These are phyloP conservation scores for Camillea tinctor DNA, from an alignment of 2,329 filamentous ascomycete genomes.

Conservation along the genomic window DNA sequence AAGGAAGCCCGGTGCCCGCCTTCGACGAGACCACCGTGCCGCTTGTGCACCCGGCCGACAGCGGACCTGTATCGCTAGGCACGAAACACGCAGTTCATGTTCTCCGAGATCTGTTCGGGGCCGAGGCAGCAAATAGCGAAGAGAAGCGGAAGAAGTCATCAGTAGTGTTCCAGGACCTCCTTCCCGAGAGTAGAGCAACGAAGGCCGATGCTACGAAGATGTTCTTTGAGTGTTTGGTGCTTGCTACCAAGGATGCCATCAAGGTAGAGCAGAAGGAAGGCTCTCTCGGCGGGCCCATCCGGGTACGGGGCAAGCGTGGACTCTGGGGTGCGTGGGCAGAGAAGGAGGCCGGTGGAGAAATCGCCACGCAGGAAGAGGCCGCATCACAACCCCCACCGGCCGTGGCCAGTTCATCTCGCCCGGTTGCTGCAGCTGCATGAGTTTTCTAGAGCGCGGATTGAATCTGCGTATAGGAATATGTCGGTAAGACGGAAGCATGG, in stretches of 20 bases:
- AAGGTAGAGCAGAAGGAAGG: conserved; percentile 85
- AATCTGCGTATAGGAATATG: conserved; percentile 10
- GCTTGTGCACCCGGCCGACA: conserved; percentile 76
- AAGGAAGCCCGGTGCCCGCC: conserved; percentile 51
- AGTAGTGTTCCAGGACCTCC: conserved; percentile 86
- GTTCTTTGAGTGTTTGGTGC: conserved; percentile 96
- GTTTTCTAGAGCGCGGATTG: conserved; percentile 3
- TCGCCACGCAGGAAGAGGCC: conserved; percentile 47
- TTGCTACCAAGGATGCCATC: conserved; percentile 96
- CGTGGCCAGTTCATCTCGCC: conserved; percentile 31
- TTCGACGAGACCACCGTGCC: conserved; percentile 80
- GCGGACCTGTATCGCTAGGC: conserved; percentile 81
- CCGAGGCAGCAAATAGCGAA: conserved; percentile 65
- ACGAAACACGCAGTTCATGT: conserved; percentile 97
- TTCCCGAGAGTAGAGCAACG: conserved; percentile 77
- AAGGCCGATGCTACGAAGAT: conserved; percentile 96
- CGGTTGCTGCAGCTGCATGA: conserved; percentile 32
- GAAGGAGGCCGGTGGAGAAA: conserved; percentile 63
- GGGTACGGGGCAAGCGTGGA: conserved; percentile 87
- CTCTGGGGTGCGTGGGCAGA: conserved; percentile 98
- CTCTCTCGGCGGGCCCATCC: conserved; percentile 73
- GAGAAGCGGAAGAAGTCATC: conserved; percentile 72
- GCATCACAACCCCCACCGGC: conserved; percentile 34
- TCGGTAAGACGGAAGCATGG: conserved; percentile 23
- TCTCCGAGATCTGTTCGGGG: conserved; percentile 82